Conservation (phyloP, 2,329 filamentous ascomycete genomes). For the Alternaria metachromatica region DNA sequence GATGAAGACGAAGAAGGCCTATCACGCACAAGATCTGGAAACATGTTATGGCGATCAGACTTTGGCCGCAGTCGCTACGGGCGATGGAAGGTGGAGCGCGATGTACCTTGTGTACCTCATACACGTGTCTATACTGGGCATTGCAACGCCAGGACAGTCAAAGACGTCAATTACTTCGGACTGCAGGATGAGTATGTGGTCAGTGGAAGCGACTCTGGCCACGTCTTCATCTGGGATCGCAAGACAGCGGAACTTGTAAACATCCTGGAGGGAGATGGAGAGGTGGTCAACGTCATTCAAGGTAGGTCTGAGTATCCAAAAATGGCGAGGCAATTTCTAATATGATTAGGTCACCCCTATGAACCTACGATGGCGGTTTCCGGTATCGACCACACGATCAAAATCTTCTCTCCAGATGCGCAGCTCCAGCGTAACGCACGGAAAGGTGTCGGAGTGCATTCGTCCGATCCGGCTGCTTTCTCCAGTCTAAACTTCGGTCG, state of each 20-base stretch:
- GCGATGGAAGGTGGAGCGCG: constrained; percentile 60
- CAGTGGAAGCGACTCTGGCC: constrained; percentile 69
- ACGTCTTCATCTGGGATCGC: constrained; percentile 73
- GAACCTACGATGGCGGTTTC: constrained; percentile 71
- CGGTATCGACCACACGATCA: constrained; percentile 72
- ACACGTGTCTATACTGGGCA: constrained; percentile 67
- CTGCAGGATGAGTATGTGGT: constrained; percentile 72
- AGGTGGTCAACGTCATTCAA: constrained; percentile 74
- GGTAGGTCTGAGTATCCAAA: constrained; percentile 42
- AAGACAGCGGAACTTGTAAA: constrained; percentile 67
- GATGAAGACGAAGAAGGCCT: constrained; percentile 42
- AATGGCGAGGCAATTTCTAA: constrained; percentile 13
- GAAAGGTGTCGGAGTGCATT: constrained; percentile 64
- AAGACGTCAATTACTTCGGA: constrained; percentile 73
- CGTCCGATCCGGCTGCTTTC: constrained; percentile 51
- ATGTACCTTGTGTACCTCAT: constrained; percentile 63
- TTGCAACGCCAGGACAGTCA: constrained; percentile 71
- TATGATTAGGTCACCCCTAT: constrained; percentile 64
- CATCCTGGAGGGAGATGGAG: constrained; percentile 70
- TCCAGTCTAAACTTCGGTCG: constrained; percentile 49
- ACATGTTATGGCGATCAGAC: constrained; percentile 57
- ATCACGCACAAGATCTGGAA: constrained; percentile 44
- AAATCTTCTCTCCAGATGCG: constrained; percentile 69
- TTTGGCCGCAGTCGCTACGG: constrained; percentile 54
- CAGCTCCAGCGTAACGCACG: constrained; percentile 64